Percentiles rank a stretch among this genome's conserved stretches.
Evolutionary conservation across 345 rosid species (phyloP).

Genomic region (Clarkia xantiana): DNA sequence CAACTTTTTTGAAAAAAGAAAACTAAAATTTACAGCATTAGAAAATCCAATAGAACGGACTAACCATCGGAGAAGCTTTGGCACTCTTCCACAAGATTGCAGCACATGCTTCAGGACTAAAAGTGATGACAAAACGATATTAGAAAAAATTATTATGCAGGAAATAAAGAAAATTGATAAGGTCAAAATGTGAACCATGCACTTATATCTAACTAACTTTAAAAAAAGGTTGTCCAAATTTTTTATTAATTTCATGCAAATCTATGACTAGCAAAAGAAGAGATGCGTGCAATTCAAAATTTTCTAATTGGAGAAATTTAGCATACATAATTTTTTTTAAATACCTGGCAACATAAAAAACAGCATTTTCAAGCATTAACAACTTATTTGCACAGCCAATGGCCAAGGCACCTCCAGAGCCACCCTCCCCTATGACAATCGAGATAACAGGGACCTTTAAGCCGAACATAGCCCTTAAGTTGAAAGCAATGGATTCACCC

Average conservation of each 20-base stretch:
- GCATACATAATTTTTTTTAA: background rate
- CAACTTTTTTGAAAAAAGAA: background rate
- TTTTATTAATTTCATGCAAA: too few relatives aligned
- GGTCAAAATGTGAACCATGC: background rate
- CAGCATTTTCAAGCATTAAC: slow-evolving; percentile 92
- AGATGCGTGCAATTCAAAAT: too few relatives aligned
- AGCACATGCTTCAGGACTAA: slow-evolving; percentile 96
- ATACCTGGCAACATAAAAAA: slow-evolving; percentile 95
- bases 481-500: slow-evolving; percentile 99
- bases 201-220: background rate
- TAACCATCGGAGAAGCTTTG: slow-evolving; percentile 87
- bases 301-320: background rate
- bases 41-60: background rate
- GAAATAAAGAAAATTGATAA: background rate
- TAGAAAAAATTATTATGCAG: background rate
- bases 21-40: background rate
- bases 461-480: slow-evolving; percentile 91
- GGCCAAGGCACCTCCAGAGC: slow-evolving; percentile 99
- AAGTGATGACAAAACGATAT: slow-evolving; percentile 13
- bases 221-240: too few relatives aligned
- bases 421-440: slow-evolving; percentile 96
- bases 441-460: slow-evolving; percentile 88
- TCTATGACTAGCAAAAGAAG: too few relatives aligned
- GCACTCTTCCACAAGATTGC: slow-evolving; percentile 90
- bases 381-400: slow-evolving; percentile 88